Percentiles rank a stretch among this genome's conserved stretches.
Conservation (phyloP, 192 early-diverging fungal species). For the Endogone sp. region DNA sequence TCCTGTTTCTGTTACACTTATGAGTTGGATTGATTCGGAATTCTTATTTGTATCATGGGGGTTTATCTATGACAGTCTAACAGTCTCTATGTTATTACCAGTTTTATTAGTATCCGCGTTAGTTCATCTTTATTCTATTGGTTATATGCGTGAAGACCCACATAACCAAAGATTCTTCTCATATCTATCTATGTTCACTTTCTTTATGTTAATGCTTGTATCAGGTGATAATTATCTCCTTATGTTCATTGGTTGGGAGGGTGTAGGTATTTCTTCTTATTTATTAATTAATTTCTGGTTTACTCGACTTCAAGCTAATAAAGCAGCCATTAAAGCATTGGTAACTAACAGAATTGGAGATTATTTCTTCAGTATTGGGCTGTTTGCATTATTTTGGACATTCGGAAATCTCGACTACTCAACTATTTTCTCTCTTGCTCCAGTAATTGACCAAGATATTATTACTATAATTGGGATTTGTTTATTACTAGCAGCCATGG, state of each 20-base stretch:
- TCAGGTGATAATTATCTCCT: slow-evolving; percentile 66
- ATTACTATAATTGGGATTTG: slow-evolving; percentile 59
- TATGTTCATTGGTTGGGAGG: slow-evolving; percentile 50
- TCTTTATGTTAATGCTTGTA: slow-evolving; percentile 69
- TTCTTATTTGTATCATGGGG: slow-evolving; percentile 64
- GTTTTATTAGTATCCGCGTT: slow-evolving; percentile 53
- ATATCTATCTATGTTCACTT: slow-evolving; percentile 70
- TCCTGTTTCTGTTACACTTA: slow-evolving; percentile 57
- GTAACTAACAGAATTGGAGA: slow-evolving; percentile 67
- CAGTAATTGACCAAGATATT: slow-evolving; percentile 55
- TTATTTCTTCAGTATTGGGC: slow-evolving; percentile 57
- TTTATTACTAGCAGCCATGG: slow-evolving; percentile 60
- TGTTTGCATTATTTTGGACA: slow-evolving; percentile 51
- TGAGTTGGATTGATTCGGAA: slow-evolving; percentile 63
- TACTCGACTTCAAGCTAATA: slow-evolving; percentile 62
- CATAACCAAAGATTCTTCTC: slow-evolving; percentile 59
- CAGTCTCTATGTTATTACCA: slow-evolving; percentile 62
- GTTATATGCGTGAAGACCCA: slow-evolving; percentile 62
- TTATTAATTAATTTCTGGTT: slow-evolving; percentile 71
- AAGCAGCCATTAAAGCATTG: slow-evolving; percentile 57
- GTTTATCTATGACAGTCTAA: slow-evolving; percentile 69
- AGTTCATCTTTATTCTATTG: slow-evolving; percentile 61
- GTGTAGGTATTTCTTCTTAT: slow-evolving; percentile 54
- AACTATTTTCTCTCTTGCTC: slow-evolving; percentile 57
- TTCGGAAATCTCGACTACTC: slow-evolving; percentile 64